These are phyloP conservation scores for Stevia rebaudiana DNA, from an alignment of 140 eudicot species.

Conservation along the genomic window DNA sequence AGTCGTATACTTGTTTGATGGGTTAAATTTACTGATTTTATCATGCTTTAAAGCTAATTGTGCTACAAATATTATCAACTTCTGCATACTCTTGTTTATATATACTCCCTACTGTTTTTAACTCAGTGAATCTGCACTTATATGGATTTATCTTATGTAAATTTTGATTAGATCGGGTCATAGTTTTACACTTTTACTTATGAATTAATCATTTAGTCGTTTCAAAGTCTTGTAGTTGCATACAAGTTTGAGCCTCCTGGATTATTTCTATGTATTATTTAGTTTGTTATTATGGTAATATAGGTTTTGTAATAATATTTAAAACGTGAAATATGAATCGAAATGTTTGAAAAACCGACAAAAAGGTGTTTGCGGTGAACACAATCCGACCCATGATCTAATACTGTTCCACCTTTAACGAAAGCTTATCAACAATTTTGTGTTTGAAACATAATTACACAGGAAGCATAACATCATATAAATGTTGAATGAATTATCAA, in stretches of 20 bases:
- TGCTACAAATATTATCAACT: not conserved
- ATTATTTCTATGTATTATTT: not conserved
- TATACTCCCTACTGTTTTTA: not conserved
- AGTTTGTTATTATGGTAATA: not conserved
- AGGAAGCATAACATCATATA: not conserved
- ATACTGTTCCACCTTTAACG: not conserved
- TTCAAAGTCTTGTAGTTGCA: no score
- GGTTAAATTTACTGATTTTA: not conserved
- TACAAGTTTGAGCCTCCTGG: no score
- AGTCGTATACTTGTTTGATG: not conserved
- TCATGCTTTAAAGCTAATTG: not conserved
- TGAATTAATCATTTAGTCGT: no score
- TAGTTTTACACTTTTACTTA: not conserved
- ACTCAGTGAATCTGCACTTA: not conserved
- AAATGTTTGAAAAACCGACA: not conserved
- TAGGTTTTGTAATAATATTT: not conserved
- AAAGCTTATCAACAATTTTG: not conserved
- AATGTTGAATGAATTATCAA: not conserved
- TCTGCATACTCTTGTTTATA: no score
- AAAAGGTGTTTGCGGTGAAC: not conserved
- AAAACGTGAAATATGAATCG: not conserved
- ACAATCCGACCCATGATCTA: not conserved
- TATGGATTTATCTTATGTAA: not conserved
- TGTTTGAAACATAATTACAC: not conserved
- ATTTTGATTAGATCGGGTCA: not conserved